Percentiles rank a stretch among this genome's conserved stretches.
Conservation (phyloP, 306 rosid genomes). For the Cicer judaicum region DNA sequence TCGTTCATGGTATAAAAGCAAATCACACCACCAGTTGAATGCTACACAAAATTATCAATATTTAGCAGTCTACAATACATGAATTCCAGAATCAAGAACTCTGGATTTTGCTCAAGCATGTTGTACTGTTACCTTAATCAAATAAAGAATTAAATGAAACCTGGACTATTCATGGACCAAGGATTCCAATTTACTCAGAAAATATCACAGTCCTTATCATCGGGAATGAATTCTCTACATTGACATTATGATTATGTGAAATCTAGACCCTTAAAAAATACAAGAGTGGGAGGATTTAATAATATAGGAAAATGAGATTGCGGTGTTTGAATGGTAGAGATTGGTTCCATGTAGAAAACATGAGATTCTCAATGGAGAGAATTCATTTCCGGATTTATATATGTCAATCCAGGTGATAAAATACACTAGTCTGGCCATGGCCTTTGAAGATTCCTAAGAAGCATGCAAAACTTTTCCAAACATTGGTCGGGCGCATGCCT, state of each 20-base stretch:
- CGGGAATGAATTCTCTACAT: neutral
- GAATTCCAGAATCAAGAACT: constrained; percentile 35
- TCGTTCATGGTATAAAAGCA: neutral
- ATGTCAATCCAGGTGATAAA: constrained; percentile 1
- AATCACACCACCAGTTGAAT: constrained; percentile 9
- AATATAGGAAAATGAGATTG: too few species aligned
- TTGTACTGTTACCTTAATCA: neutral
- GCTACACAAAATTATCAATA: neutral
- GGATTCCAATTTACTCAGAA: constrained; percentile 17
- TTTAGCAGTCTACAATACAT: neutral
- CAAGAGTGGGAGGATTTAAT: too few species aligned
- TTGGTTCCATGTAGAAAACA: too few species aligned
- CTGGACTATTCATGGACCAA: neutral
- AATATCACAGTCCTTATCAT: constrained; percentile 21
- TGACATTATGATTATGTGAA: too few species aligned
- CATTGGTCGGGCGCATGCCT: neutral
- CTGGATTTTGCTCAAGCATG: constrained; percentile 8
- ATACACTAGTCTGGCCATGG: neutral
- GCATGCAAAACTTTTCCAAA: neutral
- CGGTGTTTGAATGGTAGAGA: too few species aligned
- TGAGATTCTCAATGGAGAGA: too few species aligned
- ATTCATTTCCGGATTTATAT: neutral
- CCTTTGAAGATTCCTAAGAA: constrained; percentile 1
- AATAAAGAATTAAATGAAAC: constrained; percentile 3
- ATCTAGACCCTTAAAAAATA: too few species aligned